Percentiles rank a stretch among this genome's conserved stretches.
These are phyloP conservation scores for Termitomyces sp. DNA, from an alignment of 768 basidiomycete genomes.

Conservation along the genomic window DNA sequence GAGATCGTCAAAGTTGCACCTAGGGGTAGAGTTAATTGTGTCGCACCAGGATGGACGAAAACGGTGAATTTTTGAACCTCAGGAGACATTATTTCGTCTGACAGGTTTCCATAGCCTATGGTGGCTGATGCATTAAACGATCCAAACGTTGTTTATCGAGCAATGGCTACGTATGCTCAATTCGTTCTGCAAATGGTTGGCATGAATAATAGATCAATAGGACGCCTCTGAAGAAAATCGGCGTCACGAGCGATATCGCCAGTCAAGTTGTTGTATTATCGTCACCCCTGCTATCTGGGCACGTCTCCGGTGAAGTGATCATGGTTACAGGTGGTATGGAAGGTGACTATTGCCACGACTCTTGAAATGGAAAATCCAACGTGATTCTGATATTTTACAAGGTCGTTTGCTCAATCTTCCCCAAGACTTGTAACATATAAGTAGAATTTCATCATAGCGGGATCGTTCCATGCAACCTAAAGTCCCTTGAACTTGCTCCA, in stretches of 20 bases:
- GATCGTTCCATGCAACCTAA: conserved; percentile 13
- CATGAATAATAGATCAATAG: conserved; percentile 24
- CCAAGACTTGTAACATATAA: conserved; percentile 14
- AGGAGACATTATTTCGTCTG: not conserved
- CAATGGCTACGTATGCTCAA: conserved; percentile 57
- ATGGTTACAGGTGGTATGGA: conserved; percentile 81
- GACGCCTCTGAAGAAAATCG: conserved; percentile 67
- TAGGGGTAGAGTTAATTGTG: conserved; percentile 59
- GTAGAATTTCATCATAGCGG: not conserved
- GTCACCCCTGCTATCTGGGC: conserved; percentile 57
- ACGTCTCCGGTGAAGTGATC: conserved; percentile 63
- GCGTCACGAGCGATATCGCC: conserved; percentile 56
- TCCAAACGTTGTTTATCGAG: conserved; percentile 45
- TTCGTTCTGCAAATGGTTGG: not conserved
- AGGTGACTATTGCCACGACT: conserved; percentile 30
- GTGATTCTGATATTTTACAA: conserved; percentile 9
- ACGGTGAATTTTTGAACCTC: conserved; percentile 32
- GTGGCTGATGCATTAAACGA: conserved; percentile 52
- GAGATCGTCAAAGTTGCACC: conserved; percentile 77
- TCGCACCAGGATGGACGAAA: conserved; percentile 64
- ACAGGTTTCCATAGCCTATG: conserved; percentile 33
- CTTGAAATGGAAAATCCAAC: not conserved
- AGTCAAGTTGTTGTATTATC: conserved; percentile 58
- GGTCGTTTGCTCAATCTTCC: conserved; percentile 26
- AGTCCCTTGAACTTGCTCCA: conserved; percentile 49